Base-by-base conservation (phyloP, 768 basidiomycete genomes). In the Boletus sp. region DNA sequence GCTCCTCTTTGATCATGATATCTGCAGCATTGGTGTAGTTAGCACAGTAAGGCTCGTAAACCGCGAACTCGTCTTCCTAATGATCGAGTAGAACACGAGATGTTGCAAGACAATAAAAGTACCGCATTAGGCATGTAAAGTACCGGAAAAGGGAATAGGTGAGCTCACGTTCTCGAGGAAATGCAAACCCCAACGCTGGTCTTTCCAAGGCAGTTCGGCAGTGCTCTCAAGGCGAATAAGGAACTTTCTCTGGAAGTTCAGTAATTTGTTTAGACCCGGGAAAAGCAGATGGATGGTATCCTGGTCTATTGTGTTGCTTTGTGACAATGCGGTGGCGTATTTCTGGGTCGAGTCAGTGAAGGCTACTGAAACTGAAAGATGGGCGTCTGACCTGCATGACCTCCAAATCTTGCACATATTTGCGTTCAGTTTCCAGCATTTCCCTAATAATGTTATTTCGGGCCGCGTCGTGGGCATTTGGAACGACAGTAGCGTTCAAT, bases 1-100 rank as follows among this genome's bases (percentile, higher is more conserved):
- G 86, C 73, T 94, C 92, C 68, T 95, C 90, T 57, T 84, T 82
- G 35, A 91, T 80, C 80, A 93, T 87, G 44, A 96, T 80, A 47
- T 92, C 90, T 61, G 87, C 82, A 10, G 94, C 94, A 60, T 84
- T 87, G 30, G 88, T 89, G 75, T 94, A 94, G 73, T 97, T 96
- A 52, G 91, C 92, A 74, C 94, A 98, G 73, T 97, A 99, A 9
- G 96, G 94, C 68, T 97, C 94, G 73, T 99, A 99, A 36, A 94
- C 92, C 32, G 85, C 83, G 66, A 99, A 98, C 65, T 95, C 94
- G 55, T 93, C 85, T 81, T 99, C 96, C 91, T 98, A 79, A 83
- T 83, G 78, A 80, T 76, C 71, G 12, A 41, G 54, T 49, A 28
- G 47, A 55, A 50, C 15, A 54, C 7, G 20, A 29, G 9, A 50